Evolutionary conservation across 345 rosid genomes (phyloP).

Genomic region (Acer yangbiense): DNA sequence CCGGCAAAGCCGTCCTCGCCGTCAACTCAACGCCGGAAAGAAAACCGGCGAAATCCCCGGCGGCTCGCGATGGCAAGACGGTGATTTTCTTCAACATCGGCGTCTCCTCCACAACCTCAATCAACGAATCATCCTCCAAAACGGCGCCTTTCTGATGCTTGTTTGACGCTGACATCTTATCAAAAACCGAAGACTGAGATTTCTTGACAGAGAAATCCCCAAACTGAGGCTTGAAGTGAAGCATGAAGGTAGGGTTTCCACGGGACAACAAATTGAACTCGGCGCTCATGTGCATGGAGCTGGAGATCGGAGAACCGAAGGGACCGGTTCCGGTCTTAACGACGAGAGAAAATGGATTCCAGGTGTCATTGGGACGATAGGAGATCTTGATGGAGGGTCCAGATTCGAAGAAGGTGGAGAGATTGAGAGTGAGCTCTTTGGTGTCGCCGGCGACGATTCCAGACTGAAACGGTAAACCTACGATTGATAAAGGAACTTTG

Average conservation of each 20-base stretch:
- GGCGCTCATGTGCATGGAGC: slow-evolving; percentile 91
- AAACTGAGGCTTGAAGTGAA: slow-evolving; percentile 83
- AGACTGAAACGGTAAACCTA: slow-evolving; percentile 88
- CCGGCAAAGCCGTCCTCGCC: slow-evolving; percentile 74
- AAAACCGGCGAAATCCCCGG: slow-evolving; percentile 42
- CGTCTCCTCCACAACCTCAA: slow-evolving; percentile 67
- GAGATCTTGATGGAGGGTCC: slow-evolving; percentile 81
- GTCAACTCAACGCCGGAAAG: slow-evolving; percentile 70
- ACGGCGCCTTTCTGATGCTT: slow-evolving; percentile 30
- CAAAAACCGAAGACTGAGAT: slow-evolving; percentile 59
- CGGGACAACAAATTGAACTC: slow-evolving; percentile 69
- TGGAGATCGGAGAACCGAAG: slow-evolving; percentile 72
- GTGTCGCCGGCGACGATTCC: slow-evolving; percentile 91
- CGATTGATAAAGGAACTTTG: slow-evolving; percentile 72
- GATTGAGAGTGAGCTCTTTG: slow-evolving; percentile 75
- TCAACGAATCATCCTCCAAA: slow-evolving; percentile 56
- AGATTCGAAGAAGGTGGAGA: slow-evolving; percentile 77
- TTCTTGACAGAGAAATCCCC: slow-evolving; percentile 93
- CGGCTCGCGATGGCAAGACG: slow-evolving; percentile 34
- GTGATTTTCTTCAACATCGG: slow-evolving; percentile 50
- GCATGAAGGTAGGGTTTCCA: slow-evolving; percentile 85
- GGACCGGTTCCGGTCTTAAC: slow-evolving; percentile 87
- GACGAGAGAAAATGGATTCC: slow-evolving; percentile 83
- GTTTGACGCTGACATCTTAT: slow-evolving; percentile 5
- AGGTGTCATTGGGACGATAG: slow-evolving; percentile 89